These are phyloP conservation scores for Trichoderma polysporum DNA, from an alignment of 2,329 filamentous ascomycete species.

Conservation along the genomic window DNA sequence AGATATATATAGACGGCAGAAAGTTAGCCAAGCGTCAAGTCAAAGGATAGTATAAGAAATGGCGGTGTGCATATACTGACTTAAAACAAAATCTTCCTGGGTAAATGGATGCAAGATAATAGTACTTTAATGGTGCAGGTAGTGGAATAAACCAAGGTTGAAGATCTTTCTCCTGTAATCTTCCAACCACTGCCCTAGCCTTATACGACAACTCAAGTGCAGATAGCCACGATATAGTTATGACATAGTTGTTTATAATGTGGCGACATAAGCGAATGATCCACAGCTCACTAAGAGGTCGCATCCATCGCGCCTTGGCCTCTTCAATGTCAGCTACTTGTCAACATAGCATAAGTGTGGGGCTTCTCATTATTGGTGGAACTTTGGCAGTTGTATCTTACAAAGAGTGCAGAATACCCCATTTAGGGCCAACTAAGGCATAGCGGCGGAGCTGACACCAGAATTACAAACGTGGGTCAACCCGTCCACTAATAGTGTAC, in stretches of 20 bases:
- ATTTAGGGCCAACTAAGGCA: not conserved
- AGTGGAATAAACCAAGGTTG: too few relatives aligned
- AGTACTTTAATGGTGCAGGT: too few relatives aligned
- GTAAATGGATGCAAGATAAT: too few relatives aligned
- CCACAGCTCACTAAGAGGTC: not conserved
- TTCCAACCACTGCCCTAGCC: too few relatives aligned
- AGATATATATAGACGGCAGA: too few relatives aligned
- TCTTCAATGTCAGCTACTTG: constrained; percentile 15
- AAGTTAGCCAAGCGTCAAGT: too few relatives aligned
- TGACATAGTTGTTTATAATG: not conserved
- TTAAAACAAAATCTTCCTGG: too few relatives aligned
- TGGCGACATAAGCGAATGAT: not conserved
- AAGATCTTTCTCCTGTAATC: not conserved
- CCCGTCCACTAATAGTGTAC: not conserved
- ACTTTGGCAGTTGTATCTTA: not conserved
- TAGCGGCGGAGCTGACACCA: constrained; percentile 10
- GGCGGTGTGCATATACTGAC: too few relatives aligned
- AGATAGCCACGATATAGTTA: not conserved
- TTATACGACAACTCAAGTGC: not conserved
- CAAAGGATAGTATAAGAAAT: too few relatives aligned
- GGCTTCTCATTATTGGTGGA: not conserved
- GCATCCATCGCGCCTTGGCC: not conserved
- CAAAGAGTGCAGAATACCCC: not conserved
- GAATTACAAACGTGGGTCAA: constrained; percentile 9
- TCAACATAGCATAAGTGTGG: constrained; percentile 9